phyloP scores from a whole-genome alignment of 345 rosid genomes.

The Heritiera fomes region DNA sequence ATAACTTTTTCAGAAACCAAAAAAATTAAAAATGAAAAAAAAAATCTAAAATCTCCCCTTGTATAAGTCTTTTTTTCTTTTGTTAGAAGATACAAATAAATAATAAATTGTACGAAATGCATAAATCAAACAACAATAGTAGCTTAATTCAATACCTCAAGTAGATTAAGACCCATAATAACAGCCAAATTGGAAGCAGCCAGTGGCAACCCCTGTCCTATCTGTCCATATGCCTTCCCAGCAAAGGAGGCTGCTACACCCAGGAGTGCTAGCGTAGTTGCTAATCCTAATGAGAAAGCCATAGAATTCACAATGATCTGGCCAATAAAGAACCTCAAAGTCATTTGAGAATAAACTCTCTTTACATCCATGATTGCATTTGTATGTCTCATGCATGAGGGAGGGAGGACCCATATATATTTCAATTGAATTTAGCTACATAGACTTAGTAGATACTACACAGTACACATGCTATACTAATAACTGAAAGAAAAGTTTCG shows the following conservation, averaged over 20 bases:
- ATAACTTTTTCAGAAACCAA: neutral
- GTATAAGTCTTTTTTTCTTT: too few species aligned
- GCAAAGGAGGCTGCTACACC: conserved; percentile 95
- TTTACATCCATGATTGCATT: neutral
- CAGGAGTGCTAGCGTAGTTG: conserved; percentile 19
- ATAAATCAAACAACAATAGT: too few species aligned
- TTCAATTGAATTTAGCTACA: neutral
- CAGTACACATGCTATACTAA: neutral
- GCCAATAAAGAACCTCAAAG: too few species aligned
- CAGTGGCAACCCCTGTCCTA: conserved; percentile 90
- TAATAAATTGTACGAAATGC: too few species aligned
- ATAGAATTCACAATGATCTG: too few species aligned
- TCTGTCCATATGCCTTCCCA: conserved; percentile 48
- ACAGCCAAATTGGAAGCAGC: conserved; percentile 91
- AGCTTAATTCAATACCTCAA: conserved; percentile 60
- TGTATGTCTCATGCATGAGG: neutral
- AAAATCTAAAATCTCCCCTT: too few species aligned
- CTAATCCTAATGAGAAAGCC: too few species aligned
- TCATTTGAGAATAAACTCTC: too few species aligned
- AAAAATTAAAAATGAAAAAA: neutral
- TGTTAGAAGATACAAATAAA: too few species aligned
- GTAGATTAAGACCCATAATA: conserved; percentile 94
- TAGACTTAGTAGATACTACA: neutral
- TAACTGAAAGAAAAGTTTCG: neutral
- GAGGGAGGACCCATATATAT: neutral